These are phyloP conservation scores for Salix suchowensis DNA, from an alignment of 345 rosid genomes.

Conservation along the genomic window DNA sequence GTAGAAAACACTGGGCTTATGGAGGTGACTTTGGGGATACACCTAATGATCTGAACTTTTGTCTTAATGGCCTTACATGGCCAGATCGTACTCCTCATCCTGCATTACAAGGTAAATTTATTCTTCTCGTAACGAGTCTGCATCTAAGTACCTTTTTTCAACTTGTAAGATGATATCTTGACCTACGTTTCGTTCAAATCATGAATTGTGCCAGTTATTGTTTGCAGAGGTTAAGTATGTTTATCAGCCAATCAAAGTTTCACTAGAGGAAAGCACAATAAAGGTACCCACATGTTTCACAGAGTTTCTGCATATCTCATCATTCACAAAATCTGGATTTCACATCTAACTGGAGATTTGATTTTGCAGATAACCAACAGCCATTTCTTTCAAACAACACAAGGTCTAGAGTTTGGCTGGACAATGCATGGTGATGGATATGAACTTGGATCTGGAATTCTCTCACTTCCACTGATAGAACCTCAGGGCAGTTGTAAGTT, in stretches of 20 bases:
- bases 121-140: background rate
- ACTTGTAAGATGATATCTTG: background rate
- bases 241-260: conserved; percentile 80
- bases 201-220: conserved; percentile 3
- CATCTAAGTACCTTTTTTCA: background rate
- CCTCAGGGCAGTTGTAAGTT: conserved; percentile 65
- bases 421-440: conserved; percentile 62
- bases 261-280: conserved; percentile 37
- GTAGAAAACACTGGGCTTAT: conserved; percentile 87
- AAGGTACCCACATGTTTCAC: conserved; percentile 42
- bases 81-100: conserved; percentile 97
- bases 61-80: conserved; percentile 87
- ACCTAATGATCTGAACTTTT: conserved; percentile 93
- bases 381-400: conserved; percentile 60
- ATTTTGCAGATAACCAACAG: conserved; percentile 64
- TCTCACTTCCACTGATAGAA: conserved; percentile 55
- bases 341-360: conserved; percentile 14
- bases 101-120: conserved; percentile 66
- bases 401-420: conserved; percentile 75
- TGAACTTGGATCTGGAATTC: conserved; percentile 64
- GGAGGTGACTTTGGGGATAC: conserved; percentile 97
- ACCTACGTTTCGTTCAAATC: conserved; percentile 15
- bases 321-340: conserved; percentile 7
- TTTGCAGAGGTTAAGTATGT: conserved; percentile 86
- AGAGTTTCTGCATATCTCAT: background rate